Base-by-base conservation (phyloP, 2,329 filamentous ascomycete genomes). In the Curvularia hawaiiensis region DNA sequence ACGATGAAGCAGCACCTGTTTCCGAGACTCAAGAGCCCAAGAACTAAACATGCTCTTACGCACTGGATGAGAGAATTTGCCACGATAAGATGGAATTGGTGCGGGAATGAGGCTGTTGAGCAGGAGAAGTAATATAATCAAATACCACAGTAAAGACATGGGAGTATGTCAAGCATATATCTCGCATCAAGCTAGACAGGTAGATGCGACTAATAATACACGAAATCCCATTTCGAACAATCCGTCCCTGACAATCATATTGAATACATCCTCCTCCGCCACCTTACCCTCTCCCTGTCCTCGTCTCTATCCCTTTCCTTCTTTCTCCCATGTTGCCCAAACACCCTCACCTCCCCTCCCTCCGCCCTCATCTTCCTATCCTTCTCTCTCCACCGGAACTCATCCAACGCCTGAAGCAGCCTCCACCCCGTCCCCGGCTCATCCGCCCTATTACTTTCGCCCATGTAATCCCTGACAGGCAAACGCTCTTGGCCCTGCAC, bases 1-100 rank as follows among this genome's bases (percentile, higher is more conserved):
- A 69, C 52, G 68, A 65, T 9, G 67, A 72, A 56, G 45, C 47
- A 22, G 51, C 49, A 11, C 33, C 38, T 2, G 33, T 41, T 22
- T 16, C 33, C 3, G 52, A 54, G 20, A 50, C 52, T 16, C 43
- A 53, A 18, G 40, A 49, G 12, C n/a, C 35, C 0, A 52, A 52
- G 43, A 11, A 26, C 10, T 53, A 47, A 33, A 35, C 28, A 14
- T 14, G 12, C 18, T 24, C 31, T 26, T 33, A 8, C 6, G 24
- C 35, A 16, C n/a, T 14, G 1, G 20, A 16, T 11, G 16, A 22
- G 22, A 11, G 1, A 18, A 24, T 26, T 8, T n/a, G 16, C 41
- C 6, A 8, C 12, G 12, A 20, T n/a, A 11, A 26, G 2, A 24
- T 10, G 24, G 10, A n/a, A 5, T 5, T 14, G 8, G n/a, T 4